Evolutionary conservation across 129 eudicot genomes (phyloP).

Genomic region (Arctium lappa): DNA sequence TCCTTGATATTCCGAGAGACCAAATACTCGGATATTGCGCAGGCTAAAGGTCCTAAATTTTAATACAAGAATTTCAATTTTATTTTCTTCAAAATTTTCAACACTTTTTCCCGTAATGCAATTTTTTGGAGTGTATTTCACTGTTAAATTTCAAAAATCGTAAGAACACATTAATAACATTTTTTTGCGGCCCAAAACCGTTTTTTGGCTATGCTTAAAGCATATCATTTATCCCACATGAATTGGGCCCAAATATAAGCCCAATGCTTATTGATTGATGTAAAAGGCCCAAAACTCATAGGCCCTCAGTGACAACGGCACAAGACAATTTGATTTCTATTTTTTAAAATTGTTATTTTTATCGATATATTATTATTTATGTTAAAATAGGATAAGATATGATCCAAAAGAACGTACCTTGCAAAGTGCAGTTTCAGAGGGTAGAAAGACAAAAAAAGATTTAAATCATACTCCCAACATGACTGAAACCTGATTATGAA

Average conservation of each 20-base stretch:
- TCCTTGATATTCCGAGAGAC: too few relatives aligned
- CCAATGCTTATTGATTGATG: background rate
- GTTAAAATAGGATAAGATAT: background rate
- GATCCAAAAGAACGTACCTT: background rate
- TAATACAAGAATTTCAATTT: too few relatives aligned
- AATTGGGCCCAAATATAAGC: background rate
- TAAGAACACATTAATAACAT: too few relatives aligned
- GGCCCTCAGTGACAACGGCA: background rate
- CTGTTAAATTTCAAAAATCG: too few relatives aligned
- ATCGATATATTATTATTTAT: background rate
- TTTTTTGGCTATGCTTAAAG: background rate
- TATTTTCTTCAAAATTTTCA: too few relatives aligned
- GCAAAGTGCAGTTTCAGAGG: background rate
- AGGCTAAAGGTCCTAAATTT: too few relatives aligned
- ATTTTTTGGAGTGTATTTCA: too few relatives aligned
- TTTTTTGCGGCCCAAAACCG: too few relatives aligned
- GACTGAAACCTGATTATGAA: background rate
- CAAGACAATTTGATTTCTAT: background rate
- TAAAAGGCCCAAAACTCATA: background rate
- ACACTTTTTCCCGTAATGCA: too few relatives aligned
- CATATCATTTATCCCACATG: background rate
- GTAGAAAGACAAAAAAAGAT: background rate
- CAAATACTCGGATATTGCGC: too few relatives aligned
- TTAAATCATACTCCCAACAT: background rate
- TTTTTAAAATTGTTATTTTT: too few relatives aligned